These are phyloP conservation scores for Mitragyna speciosa DNA, from an alignment of 257 asterid genomes.

Conservation along the genomic window DNA sequence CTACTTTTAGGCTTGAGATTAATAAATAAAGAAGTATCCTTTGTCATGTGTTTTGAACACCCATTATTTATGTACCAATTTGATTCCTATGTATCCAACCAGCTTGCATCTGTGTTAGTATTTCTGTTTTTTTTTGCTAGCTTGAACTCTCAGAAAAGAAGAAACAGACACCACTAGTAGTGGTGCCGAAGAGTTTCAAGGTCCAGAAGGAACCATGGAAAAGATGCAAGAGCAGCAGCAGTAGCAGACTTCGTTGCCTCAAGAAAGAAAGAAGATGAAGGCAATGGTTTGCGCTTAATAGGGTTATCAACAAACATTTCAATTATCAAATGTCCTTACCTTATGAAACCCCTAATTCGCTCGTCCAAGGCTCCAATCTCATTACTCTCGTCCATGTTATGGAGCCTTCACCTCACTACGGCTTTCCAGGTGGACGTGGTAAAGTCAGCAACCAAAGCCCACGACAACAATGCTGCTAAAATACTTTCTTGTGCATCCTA, in stretches of 20 bases:
- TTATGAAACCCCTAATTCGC: too few species aligned
- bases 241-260: not conserved
- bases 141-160: not conserved
- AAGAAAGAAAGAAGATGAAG: constrained; percentile 21
- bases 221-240: constrained; percentile 5
- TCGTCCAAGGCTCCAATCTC: constrained; percentile 15
- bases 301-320: constrained; percentile 48
- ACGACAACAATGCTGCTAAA: constrained; percentile 43
- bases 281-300: constrained; percentile 52
- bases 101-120: too few species aligned
- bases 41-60: too few species aligned
- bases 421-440: constrained; percentile 53
- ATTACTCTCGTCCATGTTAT: constrained; percentile 52
- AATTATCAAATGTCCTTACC: too few species aligned
- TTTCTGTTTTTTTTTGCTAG: too few species aligned
- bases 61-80: too few species aligned
- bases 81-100: too few species aligned
- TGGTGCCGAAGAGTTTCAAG: too few species aligned
- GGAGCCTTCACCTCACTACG: constrained; percentile 57
- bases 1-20: too few species aligned
- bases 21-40: too few species aligned
- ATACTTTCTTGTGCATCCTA: constrained; percentile 46
- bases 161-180: constrained; percentile 2
- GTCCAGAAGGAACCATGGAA: not conserved
- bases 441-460: constrained; percentile 45